Conservation (phyloP, 148 eudicot species). For the Amaranthus cruentus region DNA sequence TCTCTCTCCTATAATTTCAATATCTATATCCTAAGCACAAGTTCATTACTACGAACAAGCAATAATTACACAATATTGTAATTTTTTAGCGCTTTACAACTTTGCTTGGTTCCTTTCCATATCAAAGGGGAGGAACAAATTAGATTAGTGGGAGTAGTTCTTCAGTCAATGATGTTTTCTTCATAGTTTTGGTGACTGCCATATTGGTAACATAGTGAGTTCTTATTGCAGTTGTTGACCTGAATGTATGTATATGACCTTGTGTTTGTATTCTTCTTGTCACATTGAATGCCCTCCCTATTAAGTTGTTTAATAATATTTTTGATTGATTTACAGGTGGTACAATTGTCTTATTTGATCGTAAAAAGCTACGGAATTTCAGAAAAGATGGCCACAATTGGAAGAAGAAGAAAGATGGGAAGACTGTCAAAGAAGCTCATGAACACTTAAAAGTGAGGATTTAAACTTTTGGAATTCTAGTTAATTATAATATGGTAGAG, state of each 20-base stretch:
- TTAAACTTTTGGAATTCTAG: conserved; percentile 7
- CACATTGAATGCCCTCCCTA: background rate
- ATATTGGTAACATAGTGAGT: background rate
- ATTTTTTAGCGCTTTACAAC: no score
- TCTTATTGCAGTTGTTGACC: background rate
- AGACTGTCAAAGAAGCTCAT: conserved; percentile 97
- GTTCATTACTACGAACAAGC: no score
- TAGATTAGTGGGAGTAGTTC: background rate
- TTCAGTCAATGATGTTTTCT: background rate
- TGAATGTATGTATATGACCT: background rate
- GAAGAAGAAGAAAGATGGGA: conserved; percentile 94
- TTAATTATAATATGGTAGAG: background rate
- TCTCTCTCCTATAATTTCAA: no score
- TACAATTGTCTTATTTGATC: conserved; percentile 75
- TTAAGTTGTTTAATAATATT: conserved; percentile 2
- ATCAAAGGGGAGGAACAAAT: no score
- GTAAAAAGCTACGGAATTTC: conserved; percentile 85
- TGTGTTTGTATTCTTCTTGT: background rate
- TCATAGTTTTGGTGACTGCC: background rate
- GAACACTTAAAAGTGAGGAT: conserved; percentile 80
- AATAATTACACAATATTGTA: no score
- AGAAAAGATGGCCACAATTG: conserved; percentile 93
- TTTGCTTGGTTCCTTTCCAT: no score
- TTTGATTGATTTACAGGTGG: conserved; percentile 48
- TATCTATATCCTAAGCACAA: no score